phyloP scores from a whole-genome alignment of 2,329 filamentous ascomycete genomes.

The Cadophora sp. region DNA sequence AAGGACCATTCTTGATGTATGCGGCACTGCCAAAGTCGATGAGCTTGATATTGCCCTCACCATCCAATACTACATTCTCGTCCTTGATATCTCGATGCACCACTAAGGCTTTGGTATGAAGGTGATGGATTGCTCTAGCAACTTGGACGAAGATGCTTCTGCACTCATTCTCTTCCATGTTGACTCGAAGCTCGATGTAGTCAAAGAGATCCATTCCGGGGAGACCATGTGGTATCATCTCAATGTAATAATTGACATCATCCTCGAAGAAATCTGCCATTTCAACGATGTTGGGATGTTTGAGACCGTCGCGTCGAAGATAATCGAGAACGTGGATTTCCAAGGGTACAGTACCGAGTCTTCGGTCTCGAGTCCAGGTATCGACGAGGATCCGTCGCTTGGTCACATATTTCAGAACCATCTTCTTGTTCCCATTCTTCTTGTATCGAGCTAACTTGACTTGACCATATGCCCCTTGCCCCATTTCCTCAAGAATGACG shows the following conservation, averaged over 20 bases:
- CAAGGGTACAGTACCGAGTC: conserved; percentile 90
- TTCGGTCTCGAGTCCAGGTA: conserved; percentile 95
- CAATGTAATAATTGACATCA: conserved; percentile 95
- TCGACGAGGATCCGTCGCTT: conserved; percentile 96
- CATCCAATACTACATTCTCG: conserved; percentile 95
- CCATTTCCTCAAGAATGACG: conserved; percentile 95
- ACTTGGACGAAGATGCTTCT: conserved; percentile 96
- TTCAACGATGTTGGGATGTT: conserved; percentile 74
- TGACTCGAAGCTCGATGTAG: conserved; percentile 94
- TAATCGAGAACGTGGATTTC: conserved; percentile 98
- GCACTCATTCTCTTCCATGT: conserved; percentile 95
- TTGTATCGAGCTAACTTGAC: conserved; percentile 94
- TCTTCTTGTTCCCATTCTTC: conserved; percentile 75
- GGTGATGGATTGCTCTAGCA: conserved; percentile 84
- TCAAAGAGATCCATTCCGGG: conserved; percentile 99
- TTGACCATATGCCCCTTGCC: conserved; percentile 95
- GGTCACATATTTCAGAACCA: conserved; percentile 97
- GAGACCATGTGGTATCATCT: conserved; percentile 93
- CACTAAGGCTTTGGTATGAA: conserved; percentile 88
- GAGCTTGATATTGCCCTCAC: conserved; percentile 93
- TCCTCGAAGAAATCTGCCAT: conserved; percentile 81
- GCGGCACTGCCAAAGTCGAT: conserved; percentile 98
- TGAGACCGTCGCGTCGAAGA: conserved; percentile 74
- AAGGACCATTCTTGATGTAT: conserved; percentile 97
- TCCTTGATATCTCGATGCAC: conserved; percentile 99